These are phyloP conservation scores for Hordeum pubiflorum DNA, from an alignment of 202 grass and related monocot species.

Conservation along the genomic window DNA sequence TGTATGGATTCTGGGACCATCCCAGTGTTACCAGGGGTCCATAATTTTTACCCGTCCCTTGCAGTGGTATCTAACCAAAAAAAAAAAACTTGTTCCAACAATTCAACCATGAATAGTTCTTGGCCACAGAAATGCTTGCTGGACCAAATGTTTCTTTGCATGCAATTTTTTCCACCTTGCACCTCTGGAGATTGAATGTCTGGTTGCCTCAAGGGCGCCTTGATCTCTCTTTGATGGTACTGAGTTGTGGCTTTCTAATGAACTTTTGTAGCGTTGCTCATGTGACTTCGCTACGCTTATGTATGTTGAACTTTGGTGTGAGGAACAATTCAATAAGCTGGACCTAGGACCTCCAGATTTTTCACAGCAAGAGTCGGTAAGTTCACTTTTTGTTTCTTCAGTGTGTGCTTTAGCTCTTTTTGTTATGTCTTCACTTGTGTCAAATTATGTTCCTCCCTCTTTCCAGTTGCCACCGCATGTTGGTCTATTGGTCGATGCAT, in stretches of 20 bases:
- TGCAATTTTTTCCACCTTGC: not conserved
- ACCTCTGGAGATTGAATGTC: not conserved
- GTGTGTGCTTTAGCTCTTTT: constrained; percentile 14
- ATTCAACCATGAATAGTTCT: not conserved
- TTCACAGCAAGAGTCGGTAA: constrained; percentile 70
- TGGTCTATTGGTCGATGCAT: constrained; percentile 63
- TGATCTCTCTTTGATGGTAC: constrained; percentile 6
- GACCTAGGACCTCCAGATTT: constrained; percentile 76
- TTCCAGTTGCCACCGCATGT: constrained; percentile 78
- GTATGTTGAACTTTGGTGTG: constrained; percentile 94
- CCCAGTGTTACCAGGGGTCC: not conserved
- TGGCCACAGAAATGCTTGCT: not conserved
- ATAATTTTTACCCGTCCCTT: not conserved
- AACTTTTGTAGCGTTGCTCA: constrained; percentile 59
- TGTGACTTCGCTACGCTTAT: constrained; percentile 71
- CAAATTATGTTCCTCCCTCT: constrained; percentile 20
- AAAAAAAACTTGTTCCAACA: not conserved
- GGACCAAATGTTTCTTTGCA: not conserved
- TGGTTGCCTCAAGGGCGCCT: not conserved
- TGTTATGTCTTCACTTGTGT: not conserved
- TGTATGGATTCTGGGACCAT: not conserved
- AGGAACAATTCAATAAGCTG: constrained; percentile 81
- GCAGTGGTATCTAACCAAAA: not conserved
- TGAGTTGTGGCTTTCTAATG: constrained; percentile 28
- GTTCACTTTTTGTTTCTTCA: constrained; percentile 23